phyloP scores from a whole-genome alignment of 768 basidiomycete species.

The Boletus subparvulus region DNA sequence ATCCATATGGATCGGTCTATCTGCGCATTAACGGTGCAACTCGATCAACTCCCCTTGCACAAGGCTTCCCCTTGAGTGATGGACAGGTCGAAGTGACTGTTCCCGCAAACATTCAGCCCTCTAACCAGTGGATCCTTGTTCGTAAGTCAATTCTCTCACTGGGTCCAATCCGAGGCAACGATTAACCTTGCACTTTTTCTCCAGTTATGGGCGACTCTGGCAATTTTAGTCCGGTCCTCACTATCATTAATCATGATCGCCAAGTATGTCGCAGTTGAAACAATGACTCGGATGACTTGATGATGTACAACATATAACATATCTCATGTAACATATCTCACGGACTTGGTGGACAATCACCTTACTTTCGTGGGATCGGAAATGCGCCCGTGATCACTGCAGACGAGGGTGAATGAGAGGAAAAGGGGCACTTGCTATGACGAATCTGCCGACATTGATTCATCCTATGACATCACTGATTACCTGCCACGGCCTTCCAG shows the following conservation, averaged over 20 bases:
- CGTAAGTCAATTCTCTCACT: conserved; percentile 32
- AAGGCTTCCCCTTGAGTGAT: conserved; percentile 36
- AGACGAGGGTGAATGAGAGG: too few species aligned
- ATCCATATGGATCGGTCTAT: conserved; percentile 42
- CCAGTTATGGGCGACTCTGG: conserved; percentile 57
- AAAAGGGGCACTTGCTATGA: too few species aligned
- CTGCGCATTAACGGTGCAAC: conserved; percentile 39
- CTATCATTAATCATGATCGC: conserved; percentile 36
- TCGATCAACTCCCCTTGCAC: conserved; percentile 36
- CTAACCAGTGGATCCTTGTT: conserved; percentile 43
- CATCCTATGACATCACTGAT: too few species aligned
- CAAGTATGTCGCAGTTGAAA: conserved; percentile 6
- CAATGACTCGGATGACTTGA: conserved; percentile 12
- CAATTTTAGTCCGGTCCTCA: conserved; percentile 45
- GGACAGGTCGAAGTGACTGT: conserved; percentile 42
- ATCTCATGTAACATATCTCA: not conserved
- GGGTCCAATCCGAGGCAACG: not conserved
- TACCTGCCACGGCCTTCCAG: too few species aligned
- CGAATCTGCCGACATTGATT: too few species aligned
- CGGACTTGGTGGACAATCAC: conserved; percentile 15
- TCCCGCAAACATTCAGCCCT: conserved; percentile 37
- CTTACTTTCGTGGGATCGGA: not conserved
- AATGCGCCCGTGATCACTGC: too few species aligned
- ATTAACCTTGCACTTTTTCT: not conserved
- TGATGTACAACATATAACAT: conserved; percentile 13